Conservation (phyloP, 129 eudicot genomes). For the Dittrichia graveolens region DNA sequence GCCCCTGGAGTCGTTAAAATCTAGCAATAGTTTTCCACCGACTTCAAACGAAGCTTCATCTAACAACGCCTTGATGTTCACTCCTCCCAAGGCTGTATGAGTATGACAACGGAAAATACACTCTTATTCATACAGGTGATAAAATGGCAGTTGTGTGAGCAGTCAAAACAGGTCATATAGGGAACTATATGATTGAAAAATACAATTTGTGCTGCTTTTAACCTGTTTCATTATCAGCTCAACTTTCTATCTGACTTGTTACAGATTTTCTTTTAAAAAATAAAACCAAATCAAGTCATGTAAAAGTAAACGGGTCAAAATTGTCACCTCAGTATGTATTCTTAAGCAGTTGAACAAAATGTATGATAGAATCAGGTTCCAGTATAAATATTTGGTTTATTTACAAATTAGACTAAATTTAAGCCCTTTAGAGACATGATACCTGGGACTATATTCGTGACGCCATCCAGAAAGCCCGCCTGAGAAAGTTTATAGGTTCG, state of each 20-base stretch:
- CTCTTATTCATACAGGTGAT: not conserved
- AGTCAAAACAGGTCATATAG: too few relatives aligned
- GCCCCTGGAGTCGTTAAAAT: slow-evolving; percentile 73
- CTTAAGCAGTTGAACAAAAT: not conserved
- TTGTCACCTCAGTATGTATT: not conserved
- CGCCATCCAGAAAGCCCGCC: slow-evolving; percentile 98
- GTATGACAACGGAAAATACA: not conserved
- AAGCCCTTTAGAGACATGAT: slow-evolving; percentile 19
- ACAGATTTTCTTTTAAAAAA: not conserved
- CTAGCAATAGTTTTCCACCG: slow-evolving; percentile 82
- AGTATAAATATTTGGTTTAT: not conserved
- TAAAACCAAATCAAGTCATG: not conserved
- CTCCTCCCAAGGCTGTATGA: slow-evolving; percentile 75
- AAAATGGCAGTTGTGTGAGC: not conserved
- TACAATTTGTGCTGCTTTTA: not conserved
- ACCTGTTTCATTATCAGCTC: not conserved
- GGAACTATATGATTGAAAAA: too few relatives aligned
- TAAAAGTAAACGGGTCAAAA: not conserved
- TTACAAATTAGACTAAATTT: not conserved
- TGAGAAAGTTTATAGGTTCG: slow-evolving; percentile 32
- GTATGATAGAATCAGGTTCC: slow-evolving; percentile 10
- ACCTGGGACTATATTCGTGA: slow-evolving; percentile 96
- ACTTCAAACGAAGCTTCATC: slow-evolving; percentile 66
- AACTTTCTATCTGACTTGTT: not conserved
- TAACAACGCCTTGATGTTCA: slow-evolving; percentile 71